A percentile compares a stretch with the other conserved stretches of the same genome.
phyloP scores from a whole-genome alignment of 2,329 filamentous ascomycete species.

The Fusarium lateritium region DNA sequence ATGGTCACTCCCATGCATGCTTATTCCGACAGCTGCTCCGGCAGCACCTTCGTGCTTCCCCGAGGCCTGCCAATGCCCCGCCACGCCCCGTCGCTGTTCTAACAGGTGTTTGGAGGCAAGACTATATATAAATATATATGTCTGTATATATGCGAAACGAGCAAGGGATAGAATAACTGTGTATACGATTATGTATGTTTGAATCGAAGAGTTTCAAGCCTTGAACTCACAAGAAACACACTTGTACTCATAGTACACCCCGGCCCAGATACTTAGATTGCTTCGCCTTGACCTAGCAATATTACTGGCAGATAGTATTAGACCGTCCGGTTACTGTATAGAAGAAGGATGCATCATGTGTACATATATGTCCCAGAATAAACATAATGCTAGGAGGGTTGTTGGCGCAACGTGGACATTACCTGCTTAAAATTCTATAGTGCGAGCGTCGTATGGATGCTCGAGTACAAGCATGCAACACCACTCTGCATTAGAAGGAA shows the following conservation, averaged over 20 bases:
- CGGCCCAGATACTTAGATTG: not conserved
- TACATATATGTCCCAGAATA: not conserved
- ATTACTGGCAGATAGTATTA: not conserved
- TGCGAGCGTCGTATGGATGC: not conserved
- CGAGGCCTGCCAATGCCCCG: conserved; percentile 41
- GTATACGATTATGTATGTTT: not conserved
- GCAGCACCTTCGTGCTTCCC: conserved; percentile 46
- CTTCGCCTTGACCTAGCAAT: no score
- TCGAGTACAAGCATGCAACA: not conserved
- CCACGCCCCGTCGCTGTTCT: conserved; percentile 34
- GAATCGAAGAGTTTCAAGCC: not conserved
- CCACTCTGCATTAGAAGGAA: not conserved
- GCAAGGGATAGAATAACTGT: not conserved
- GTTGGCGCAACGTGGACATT: not conserved
- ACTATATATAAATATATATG: not conserved
- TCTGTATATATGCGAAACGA: not conserved
- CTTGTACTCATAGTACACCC: not conserved
- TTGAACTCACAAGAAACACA: not conserved
- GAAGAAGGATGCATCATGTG: not conserved
- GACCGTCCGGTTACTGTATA: not conserved
- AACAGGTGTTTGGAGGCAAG: conserved; percentile 20
- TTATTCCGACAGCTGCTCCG: conserved; percentile 42
- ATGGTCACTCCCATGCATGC: conserved; percentile 39
- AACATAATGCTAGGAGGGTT: not conserved
- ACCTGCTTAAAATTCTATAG: not conserved